Conservation (phyloP, 257 asterid genomes). For the Solanum paucissectum region DNA sequence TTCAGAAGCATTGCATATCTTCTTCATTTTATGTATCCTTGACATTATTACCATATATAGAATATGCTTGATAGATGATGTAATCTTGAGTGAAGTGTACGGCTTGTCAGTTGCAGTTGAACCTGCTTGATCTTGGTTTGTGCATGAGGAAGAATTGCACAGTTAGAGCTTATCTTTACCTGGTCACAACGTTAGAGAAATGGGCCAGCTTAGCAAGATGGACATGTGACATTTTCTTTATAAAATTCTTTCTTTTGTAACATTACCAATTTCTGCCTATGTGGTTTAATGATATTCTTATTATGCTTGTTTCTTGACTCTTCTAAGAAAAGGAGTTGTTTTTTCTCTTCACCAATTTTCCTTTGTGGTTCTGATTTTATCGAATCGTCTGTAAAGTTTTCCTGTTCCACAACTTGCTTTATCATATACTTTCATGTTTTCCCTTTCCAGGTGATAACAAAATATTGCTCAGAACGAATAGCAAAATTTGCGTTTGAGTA, state of each 20-base stretch:
- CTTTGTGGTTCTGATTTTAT: background rate
- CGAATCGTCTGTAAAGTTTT: background rate
- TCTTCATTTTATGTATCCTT: background rate
- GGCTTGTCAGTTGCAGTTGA: background rate
- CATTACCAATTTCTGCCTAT: background rate
- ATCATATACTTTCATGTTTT: background rate
- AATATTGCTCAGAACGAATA: slow-evolving; percentile 94
- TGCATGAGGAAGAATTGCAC: background rate
- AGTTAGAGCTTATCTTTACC: background rate
- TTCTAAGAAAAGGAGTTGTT: background rate
- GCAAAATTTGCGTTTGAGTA: slow-evolving; percentile 97
- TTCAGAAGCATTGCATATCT: background rate
- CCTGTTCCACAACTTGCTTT: background rate
- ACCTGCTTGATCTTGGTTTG: background rate
- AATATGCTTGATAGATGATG: background rate
- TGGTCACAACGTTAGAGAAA: background rate
- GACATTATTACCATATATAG: background rate
- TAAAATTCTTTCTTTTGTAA: background rate
- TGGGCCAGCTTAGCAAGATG: background rate
- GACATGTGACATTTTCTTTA: background rate
- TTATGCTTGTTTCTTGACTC: background rate
- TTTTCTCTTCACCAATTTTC: background rate
- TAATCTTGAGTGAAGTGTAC: background rate
- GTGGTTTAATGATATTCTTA: background rate
- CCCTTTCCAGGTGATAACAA: slow-evolving; percentile 77